Base-by-base conservation (phyloP, 164 flowering plant species). In the Vitis riparia region DNA sequence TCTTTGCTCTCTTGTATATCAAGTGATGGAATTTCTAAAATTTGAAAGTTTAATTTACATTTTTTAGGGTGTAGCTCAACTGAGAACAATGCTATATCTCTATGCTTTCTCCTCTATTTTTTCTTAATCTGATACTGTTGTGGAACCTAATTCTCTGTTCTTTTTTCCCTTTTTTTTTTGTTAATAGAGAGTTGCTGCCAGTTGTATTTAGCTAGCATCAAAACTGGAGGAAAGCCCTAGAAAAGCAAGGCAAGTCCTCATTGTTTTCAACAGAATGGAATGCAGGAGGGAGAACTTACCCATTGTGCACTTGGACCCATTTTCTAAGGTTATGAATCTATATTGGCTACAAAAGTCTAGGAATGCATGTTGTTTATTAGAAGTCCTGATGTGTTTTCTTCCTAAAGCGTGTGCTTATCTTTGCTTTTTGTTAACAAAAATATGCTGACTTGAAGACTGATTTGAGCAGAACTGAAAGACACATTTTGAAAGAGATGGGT, bases 151-250 rank as follows among this genome's bases (percentile, higher is more conserved):
- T 76, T 7, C 10, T 58, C 19, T 62, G 13, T 71, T 81, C 27
- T 23, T 23, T 23, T 23, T 23, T 23, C 27, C 27, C 1, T 23
- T 23, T 23, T 23, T 23, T 23, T 23, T 23, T 23, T 23, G 27
- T 23, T 23, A 0, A 77, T 77, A 94, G 98, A 93, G 91, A 76
- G 95, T 93, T 69, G 95, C 98, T 71, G 97, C 99, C 4, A 90
- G 97, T 73, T 91, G 94, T 79, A 87, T 95, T 65, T 95, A 97
- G 99, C 93, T 95, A 71, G 99, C 98, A 11, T 91, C 95, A 64
- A 95, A 93, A 66, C 81, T 95, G 59, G 99, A 95, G 76, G 99
- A 93, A 78, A 88, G 84, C 76, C 98, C 94, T 16, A 84, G 90
- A 67, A 90, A 86, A 80, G 96, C 91, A 15, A 91, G 89, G 69